Evolutionary conservation across 768 basidiomycete species (phyloP).

Genomic region (Mycena galopus): DNA sequence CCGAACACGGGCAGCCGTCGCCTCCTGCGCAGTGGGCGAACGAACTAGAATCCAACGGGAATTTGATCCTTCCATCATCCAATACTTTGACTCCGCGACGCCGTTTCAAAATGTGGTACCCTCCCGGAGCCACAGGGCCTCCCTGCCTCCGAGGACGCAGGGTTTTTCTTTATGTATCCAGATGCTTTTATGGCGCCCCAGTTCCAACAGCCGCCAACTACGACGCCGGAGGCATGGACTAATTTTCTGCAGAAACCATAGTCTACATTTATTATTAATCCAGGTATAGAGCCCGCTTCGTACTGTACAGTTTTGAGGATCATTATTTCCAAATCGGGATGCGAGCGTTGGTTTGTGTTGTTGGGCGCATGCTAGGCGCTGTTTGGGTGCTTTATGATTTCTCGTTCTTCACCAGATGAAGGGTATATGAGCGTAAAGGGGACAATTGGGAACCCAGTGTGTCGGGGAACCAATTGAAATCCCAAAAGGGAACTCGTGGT

Average conservation of each 20-base stretch:
- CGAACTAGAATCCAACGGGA: neutral
- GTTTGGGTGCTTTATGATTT: too few relatives aligned
- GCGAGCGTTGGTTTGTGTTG: conserved; percentile 12
- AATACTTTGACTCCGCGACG: conserved; percentile 20
- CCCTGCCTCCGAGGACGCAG: conserved; percentile 11
- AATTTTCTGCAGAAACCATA: conserved; percentile 21
- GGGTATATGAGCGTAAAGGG: too few relatives aligned
- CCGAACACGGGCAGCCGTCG: neutral
- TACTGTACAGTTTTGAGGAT: neutral
- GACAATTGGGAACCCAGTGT: too few relatives aligned
- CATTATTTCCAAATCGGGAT: conserved; percentile 6
- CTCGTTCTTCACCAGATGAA: too few relatives aligned
- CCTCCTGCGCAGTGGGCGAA: conserved; percentile 2
- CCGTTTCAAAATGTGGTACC: conserved; percentile 5
- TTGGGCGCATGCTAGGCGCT: neutral
- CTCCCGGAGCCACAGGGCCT: conserved; percentile 7
- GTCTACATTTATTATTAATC: neutral
- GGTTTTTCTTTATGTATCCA: conserved; percentile 27
- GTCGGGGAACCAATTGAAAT: too few relatives aligned
- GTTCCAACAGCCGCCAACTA: neutral
- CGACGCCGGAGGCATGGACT: neutral
- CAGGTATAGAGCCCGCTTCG: neutral
- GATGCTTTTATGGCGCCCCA: conserved; percentile 11
- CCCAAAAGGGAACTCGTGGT: too few relatives aligned
- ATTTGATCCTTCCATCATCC: conserved; percentile 31